phyloP scores from a whole-genome alignment of 2,329 filamentous ascomycete species.

The Hortaea werneckii region DNA sequence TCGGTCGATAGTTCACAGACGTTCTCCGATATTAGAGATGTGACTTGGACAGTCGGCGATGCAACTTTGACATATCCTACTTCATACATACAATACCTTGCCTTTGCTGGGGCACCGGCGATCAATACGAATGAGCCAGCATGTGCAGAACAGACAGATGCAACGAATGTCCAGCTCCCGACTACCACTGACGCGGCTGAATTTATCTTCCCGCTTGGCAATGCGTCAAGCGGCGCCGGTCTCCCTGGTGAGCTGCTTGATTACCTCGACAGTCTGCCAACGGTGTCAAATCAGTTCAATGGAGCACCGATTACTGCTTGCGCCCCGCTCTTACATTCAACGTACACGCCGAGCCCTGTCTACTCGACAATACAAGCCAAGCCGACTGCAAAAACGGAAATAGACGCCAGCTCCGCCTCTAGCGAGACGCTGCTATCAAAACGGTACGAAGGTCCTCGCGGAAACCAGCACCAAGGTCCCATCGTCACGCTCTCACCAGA shows the following conservation, averaged over 20 bases:
- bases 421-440: no score
- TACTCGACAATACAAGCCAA: no score
- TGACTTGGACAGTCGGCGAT: constrained; percentile 2
- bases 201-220: constrained; percentile 1
- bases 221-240: not conserved
- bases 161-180: not conserved
- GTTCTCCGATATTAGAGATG: not conserved
- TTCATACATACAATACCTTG: constrained; percentile 1
- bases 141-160: not conserved
- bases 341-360: no score
- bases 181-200: not conserved
- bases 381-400: no score
- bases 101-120: not conserved
- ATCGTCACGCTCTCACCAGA: not conserved
- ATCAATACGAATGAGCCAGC: not conserved
- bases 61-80: constrained; percentile 2
- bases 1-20: not conserved
- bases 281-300: not conserved
- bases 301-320: not conserved
- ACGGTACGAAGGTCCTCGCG: not conserved
- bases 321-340: not conserved
- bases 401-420: no score
- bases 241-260: constrained; percentile 1
- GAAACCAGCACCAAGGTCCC: not conserved
- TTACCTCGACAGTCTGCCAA: not conserved